Evolutionary conservation across 306 rosid genomes (phyloP), one percentile per base, ranked within the genome.

Genomic region (Coriaria nepalensis): DNA sequence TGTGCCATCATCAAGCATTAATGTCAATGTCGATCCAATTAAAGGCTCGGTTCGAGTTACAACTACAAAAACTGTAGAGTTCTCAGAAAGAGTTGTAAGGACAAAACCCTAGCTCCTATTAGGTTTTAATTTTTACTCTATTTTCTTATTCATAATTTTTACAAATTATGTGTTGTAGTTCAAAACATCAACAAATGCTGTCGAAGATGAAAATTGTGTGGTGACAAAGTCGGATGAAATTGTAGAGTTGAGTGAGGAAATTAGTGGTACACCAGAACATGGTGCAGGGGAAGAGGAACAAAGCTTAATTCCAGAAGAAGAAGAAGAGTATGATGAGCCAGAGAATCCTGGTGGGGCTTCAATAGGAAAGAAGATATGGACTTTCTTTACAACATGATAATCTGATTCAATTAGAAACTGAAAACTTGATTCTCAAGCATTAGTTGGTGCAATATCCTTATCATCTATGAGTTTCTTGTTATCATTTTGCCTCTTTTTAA

Each of bases 341-440:
- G 75, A 43, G 2, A 67, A 68, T 57, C 78, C 82, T 7, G 76
- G 78, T 43, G 74, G 74, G 62, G 53, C 37, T 9, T 79, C 96
- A 49, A 68, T 77, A 2, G 74, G 79, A 42, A 77, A 73, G 74
- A 86, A 76, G 73, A 61, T 86, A 37, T 69, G 84, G 48, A 79
- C 64, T 34, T 86, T 86, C 73, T 70, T 82, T 8, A 77, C 90
- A 13, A 65, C 96, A 11, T 86, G 77, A 82, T 55, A 64, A 7
- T 36, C 6, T 8, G 39, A 10, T 39, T 36, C 60, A n/a, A n/a
- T n/a, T n/a, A n/a, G n/a, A n/a, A n/a, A n/a, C n/a, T n/a, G n/a
- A n/a, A n/a, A n/a, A n/a, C n/a, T 11, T 8, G 39, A 10, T 39
- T 36, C 60, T 44, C 41, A 20, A 47, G 43, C 67, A 42, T 60